Percentiles rank a stretch among this genome's conserved stretches.
Conservation (phyloP, 2,329 filamentous ascomycete genomes). For the Pseudocercospora eumusae region DNA sequence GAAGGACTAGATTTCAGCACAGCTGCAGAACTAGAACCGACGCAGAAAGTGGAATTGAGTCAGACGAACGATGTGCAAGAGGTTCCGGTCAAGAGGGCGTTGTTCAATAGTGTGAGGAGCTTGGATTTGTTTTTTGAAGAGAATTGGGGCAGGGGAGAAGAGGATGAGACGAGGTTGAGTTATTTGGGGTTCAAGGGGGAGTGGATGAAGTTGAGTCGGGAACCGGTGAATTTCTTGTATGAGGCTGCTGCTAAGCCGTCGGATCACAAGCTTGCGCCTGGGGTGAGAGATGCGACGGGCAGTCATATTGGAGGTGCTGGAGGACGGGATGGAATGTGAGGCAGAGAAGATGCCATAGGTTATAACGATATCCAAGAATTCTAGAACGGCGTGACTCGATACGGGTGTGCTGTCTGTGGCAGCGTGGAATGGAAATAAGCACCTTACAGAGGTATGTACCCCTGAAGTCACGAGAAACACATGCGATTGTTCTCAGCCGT, state of each 20-base stretch:
- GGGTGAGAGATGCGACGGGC: conserved; percentile 39
- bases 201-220: conserved; percentile 81
- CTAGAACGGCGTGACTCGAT: background rate
- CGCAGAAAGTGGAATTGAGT: conserved; percentile 74
- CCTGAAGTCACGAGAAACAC: background rate
- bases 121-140: conserved; percentile 87
- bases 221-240: conserved; percentile 84
- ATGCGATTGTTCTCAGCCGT: background rate
- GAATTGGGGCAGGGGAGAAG: conserved; percentile 76
- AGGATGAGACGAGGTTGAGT: conserved; percentile 74
- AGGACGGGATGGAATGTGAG: conserved; percentile 15
- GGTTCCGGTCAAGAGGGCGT: conserved; percentile 79
- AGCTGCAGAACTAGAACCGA: conserved; percentile 61
- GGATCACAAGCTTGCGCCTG: conserved; percentile 67
- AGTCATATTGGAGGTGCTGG: conserved; percentile 38
- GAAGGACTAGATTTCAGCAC: conserved; percentile 79
- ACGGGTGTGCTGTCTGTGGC: background rate
- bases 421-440: background rate
- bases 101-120: conserved; percentile 82
- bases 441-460: background rate
- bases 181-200: conserved; percentile 94
- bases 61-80: conserved; percentile 83
- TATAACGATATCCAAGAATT: background rate
- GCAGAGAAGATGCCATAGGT: background rate
- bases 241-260: conserved; percentile 89